These are phyloP conservation scores for Capsicum pubescens DNA, from an alignment of 257 asterid species.

Conservation along the genomic window DNA sequence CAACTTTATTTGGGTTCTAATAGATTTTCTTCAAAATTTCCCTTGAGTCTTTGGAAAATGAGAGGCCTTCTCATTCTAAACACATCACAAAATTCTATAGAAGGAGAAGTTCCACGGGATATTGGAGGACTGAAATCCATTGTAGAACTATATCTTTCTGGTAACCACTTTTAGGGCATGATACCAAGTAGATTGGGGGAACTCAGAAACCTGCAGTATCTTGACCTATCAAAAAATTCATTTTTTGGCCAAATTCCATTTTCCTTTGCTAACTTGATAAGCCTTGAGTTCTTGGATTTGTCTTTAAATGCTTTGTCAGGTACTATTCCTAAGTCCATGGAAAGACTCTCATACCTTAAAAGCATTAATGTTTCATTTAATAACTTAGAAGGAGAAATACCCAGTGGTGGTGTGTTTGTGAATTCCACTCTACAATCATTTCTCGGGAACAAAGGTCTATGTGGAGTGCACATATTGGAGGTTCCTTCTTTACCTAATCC, in stretches of 20 bases:
- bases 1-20: conserved; percentile 34
- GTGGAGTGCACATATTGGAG: not conserved
- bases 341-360: conserved; percentile 29
- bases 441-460: not conserved
- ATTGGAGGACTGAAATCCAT: conserved; percentile 34
- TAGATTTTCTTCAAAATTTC: conserved; percentile 40
- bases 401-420: not conserved
- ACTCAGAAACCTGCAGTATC: conserved; percentile 31
- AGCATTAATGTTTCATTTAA: conserved; percentile 32
- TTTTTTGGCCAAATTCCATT: conserved; percentile 48
- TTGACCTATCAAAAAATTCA: conserved; percentile 39
- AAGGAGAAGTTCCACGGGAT: conserved; percentile 40
- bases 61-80: conserved; percentile 33
- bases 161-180: conserved; percentile 36
- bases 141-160: conserved; percentile 31
- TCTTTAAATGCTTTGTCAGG: not conserved
- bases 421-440: not conserved
- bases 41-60: conserved; percentile 41
- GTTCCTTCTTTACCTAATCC: not conserved
- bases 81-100: conserved; percentile 35
- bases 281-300: conserved; percentile 31
- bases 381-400: not conserved
- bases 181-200: conserved; percentile 42
- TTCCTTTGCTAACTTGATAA: conserved; percentile 39
- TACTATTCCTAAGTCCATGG: conserved; percentile 16